phyloP scores from a whole-genome alignment of 2,329 filamentous ascomycete species.

The Fusarium subtropicale region DNA sequence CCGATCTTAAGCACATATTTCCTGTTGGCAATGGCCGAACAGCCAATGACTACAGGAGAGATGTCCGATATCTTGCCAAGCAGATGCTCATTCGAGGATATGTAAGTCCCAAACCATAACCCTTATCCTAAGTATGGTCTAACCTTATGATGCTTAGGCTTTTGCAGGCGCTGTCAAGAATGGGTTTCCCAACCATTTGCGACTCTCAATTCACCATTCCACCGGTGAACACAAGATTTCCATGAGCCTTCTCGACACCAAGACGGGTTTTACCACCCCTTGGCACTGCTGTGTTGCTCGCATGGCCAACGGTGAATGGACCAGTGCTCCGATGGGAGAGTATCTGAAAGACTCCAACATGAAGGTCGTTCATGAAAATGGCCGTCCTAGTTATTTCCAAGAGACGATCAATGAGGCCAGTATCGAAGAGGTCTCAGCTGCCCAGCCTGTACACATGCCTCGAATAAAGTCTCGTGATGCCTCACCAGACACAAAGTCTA shows the following conservation, averaged over 20 bases:
- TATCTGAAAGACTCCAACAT: slow-evolving; percentile 12
- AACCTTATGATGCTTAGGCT: slow-evolving; percentile 21
- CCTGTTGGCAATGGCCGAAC: slow-evolving; percentile 37
- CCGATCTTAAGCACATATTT: slow-evolving; percentile 48
- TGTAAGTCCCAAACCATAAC: slow-evolving; percentile 20
- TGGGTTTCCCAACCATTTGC: slow-evolving; percentile 44
- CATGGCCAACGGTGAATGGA: slow-evolving; percentile 1
- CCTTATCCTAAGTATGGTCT: fast-evolving
- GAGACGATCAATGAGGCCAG: fast-evolving
- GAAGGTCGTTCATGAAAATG: slow-evolving; percentile 3
- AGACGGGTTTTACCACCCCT: slow-evolving; percentile 49
- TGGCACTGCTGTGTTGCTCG: slow-evolving; percentile 47
- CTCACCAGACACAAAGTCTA: not conserved
- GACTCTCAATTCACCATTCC: slow-evolving; percentile 50
- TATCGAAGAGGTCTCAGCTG: fast-evolving
- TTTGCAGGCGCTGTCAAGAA: slow-evolving; percentile 47
- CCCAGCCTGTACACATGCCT: too few species aligned
- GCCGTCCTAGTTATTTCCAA: slow-evolving; percentile 1
- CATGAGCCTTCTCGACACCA: slow-evolving; percentile 47
- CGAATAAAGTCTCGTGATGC: fast-evolving
- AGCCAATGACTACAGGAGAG: slow-evolving; percentile 42
- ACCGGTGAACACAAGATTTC: slow-evolving; percentile 46
- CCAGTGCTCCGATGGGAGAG: slow-evolving; percentile 17
- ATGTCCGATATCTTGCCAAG: slow-evolving; percentile 48
- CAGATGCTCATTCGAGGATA: slow-evolving; percentile 50